Percentiles rank a stretch among this genome's conserved stretches.
Conservation (phyloP, 805 yeast species). For the Blastobotrys americana region DNA sequence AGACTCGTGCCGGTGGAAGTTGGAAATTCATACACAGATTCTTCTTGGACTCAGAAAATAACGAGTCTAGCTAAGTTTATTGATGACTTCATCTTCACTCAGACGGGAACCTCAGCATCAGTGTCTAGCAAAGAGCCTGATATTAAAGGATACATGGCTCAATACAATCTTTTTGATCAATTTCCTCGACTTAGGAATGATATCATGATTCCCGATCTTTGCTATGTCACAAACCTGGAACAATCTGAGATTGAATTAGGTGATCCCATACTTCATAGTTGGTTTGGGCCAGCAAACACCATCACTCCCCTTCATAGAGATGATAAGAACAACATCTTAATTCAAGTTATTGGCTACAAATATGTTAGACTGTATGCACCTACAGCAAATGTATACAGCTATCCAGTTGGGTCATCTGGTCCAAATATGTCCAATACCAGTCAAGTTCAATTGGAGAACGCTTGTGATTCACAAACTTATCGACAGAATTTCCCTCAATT, state of each 20-base stretch:
- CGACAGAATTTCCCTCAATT: constrained; percentile 19
- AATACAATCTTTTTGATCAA: constrained; percentile 20
- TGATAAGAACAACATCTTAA: constrained; percentile 19
- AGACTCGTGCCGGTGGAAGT: constrained; percentile 26
- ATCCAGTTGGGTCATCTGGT: no score
- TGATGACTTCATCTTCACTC: constrained; percentile 8
- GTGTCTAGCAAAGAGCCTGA: no score
- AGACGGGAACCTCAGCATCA: no score
- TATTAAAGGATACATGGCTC: constrained; percentile 18
- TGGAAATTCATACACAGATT: constrained; percentile 19
- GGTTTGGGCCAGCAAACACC: constrained; percentile 25
- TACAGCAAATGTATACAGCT: constrained; percentile 5
- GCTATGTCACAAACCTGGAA: constrained; percentile 7
- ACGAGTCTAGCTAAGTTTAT: constrained; percentile 16
- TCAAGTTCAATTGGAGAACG: constrained; percentile 19
- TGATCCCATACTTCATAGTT: constrained; percentile 14
- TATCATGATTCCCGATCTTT: constrained; percentile 18
- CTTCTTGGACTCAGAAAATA: constrained; percentile 20
- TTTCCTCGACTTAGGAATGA: constrained; percentile 16
- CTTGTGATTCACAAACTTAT: constrained; percentile 3
- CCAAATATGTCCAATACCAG: constrained; percentile 22
- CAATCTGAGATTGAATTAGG: neutral
- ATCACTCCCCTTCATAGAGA: constrained; percentile 26
- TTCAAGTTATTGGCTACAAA: constrained; percentile 24
- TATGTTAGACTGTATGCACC: constrained; percentile 22